A percentile compares a stretch with the other conserved stretches of the same genome.
These are phyloP conservation scores for Gentiana dahurica DNA, from an alignment of 257 asterid species.

Conservation along the genomic window DNA sequence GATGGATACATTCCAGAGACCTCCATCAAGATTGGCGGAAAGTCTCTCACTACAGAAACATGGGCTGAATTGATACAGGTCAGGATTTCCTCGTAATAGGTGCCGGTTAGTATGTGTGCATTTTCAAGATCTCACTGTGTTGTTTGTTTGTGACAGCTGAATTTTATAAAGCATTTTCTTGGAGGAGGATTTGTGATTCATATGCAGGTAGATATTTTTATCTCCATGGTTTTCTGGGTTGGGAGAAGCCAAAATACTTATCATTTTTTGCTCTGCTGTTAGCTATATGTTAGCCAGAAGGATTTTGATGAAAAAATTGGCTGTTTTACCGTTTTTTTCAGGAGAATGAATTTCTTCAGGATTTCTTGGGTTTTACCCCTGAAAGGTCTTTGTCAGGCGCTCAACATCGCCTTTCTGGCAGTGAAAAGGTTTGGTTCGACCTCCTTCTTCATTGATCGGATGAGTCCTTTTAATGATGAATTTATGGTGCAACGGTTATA, in stretches of 20 bases:
- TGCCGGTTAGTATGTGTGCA: neutral
- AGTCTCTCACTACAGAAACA: slow-evolving; percentile 42
- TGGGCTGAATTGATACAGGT: slow-evolving; percentile 91
- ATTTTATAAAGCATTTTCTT: slow-evolving; percentile 83
- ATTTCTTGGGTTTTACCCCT: slow-evolving; percentile 63
- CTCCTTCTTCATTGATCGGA: too few species aligned
- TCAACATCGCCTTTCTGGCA: slow-evolving; percentile 42
- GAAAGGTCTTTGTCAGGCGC: slow-evolving; percentile 43
- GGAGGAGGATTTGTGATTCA: slow-evolving; percentile 98
- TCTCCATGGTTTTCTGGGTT: neutral
- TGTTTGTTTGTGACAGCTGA: slow-evolving; percentile 34
- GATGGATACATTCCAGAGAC: slow-evolving; percentile 60
- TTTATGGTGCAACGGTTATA: too few species aligned
- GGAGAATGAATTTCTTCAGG: slow-evolving; percentile 93
- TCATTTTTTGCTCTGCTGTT: neutral
- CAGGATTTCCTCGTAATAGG: neutral
- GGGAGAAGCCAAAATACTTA: neutral
- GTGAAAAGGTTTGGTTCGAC: slow-evolving; percentile 48
- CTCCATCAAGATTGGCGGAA: slow-evolving; percentile 75
- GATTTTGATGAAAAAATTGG: neutral
- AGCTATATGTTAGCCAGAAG: neutral
- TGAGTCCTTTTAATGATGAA: too few species aligned
- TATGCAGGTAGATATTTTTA: slow-evolving; percentile 54
- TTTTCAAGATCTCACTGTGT: neutral
- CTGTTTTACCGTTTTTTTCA: slow-evolving; percentile 15